These are phyloP conservation scores for Podospora comata DNA, from an alignment of 495 filamentous ascomycete species.

Conservation along the genomic window DNA sequence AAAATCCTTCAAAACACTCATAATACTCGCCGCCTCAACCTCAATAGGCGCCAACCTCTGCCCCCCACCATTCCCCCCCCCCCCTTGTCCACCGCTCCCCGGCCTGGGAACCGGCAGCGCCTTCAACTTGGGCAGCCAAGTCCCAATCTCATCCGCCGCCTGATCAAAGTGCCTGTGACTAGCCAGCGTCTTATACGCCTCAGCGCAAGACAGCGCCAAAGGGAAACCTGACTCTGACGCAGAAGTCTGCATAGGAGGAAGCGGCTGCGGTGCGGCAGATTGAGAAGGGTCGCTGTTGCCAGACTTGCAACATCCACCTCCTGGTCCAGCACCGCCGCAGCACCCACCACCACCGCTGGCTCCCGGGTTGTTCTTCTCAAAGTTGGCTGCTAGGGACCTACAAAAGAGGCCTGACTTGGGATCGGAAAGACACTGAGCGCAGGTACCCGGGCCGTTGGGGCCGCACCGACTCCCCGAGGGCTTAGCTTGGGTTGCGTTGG, in stretches of 20 bases:
- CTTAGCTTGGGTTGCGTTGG: neutral
- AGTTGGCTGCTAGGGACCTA: constrained; percentile 71
- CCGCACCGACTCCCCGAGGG: constrained; percentile 44
- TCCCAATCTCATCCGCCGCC: constrained; percentile 69
- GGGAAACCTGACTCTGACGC: constrained; percentile 13
- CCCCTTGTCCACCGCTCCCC: constrained; percentile 9
- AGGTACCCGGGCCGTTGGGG: constrained; percentile 73
- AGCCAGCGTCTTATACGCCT: constrained; percentile 77
- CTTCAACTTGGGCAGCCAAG: constrained; percentile 71
- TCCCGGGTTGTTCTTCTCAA: constrained; percentile 38
- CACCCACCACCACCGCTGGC: constrained; percentile 55
- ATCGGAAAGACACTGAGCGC: constrained; percentile 72
- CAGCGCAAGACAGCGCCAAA: constrained; percentile 62
- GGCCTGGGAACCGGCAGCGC: constrained; percentile 46
- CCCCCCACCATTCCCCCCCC: constrained; percentile 17
- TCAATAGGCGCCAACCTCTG: constrained; percentile 61
- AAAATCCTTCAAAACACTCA: constrained; percentile 79
- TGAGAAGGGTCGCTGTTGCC: constrained; percentile 2
- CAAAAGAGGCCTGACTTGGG: constrained; percentile 82
- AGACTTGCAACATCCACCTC: constrained; percentile 41
- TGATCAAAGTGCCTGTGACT: constrained; percentile 76
- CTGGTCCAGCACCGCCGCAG: constrained; percentile 38
- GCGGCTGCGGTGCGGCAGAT: constrained; percentile 3
- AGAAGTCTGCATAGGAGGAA: neutral
- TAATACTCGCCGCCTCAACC: constrained; percentile 82